These are phyloP conservation scores for Dryadomyces quercus-mongolicae DNA, from an alignment of 2,329 filamentous ascomycete genomes.

Conservation along the genomic window DNA sequence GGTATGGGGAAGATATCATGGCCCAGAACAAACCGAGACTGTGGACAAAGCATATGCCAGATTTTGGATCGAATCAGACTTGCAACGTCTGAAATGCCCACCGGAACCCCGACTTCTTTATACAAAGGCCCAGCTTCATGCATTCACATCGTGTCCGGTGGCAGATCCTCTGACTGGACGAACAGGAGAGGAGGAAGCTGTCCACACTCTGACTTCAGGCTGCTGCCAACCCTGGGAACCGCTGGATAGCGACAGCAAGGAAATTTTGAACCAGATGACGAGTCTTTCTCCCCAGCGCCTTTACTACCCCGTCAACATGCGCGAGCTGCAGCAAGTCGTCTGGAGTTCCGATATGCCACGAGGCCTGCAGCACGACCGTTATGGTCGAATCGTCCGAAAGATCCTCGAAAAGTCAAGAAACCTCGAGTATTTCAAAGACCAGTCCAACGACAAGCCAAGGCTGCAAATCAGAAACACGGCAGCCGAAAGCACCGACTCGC, in stretches of 20 bases:
- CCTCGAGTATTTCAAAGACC: conserved; percentile 9
- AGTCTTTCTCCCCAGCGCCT: conserved; percentile 18
- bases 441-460: neutral
- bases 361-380: conserved; percentile 25
- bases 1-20: neutral
- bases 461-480: neutral
- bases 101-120: conserved; percentile 43
- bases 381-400: conserved; percentile 16
- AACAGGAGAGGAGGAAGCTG: conserved; percentile 50
- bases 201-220: conserved; percentile 35
- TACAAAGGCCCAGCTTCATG: conserved; percentile 46
- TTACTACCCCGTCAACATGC: conserved; percentile 24
- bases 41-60: conserved; percentile 29
- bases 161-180: conserved; percentile 44
- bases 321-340: conserved; percentile 20
- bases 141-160: conserved; percentile 43
- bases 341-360: conserved; percentile 22
- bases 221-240: conserved; percentile 36
- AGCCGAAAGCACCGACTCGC: too few species aligned
- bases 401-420: conserved; percentile 20
- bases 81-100: conserved; percentile 45
- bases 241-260: conserved; percentile 5
- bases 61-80: conserved; percentile 39
- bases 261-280: conserved; percentile 13
- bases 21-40: too few species aligned